These are phyloP conservation scores for Fusarium sp. DNA, from an alignment of 2,329 filamentous ascomycete species.

Conservation along the genomic window DNA sequence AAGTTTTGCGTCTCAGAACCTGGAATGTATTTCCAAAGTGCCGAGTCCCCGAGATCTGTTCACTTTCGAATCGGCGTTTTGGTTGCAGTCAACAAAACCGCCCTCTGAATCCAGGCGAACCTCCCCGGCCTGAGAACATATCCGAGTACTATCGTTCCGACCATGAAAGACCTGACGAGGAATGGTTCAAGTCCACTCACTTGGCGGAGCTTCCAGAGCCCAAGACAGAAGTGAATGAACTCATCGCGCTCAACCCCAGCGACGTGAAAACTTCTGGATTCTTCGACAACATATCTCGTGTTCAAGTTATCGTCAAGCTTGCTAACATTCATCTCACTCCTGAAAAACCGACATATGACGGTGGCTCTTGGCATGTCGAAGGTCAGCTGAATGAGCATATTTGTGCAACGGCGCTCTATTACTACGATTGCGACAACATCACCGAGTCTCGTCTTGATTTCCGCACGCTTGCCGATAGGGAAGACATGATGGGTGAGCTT, in stretches of 20 bases:
- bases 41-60: constrained; percentile 37
- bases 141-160: constrained; percentile 41
- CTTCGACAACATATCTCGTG: constrained; percentile 50
- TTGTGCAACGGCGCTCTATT: constrained; percentile 73
- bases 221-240: constrained; percentile 1
- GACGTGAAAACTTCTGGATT: constrained; percentile 50
- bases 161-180: constrained; percentile 43
- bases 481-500: constrained; percentile 48
- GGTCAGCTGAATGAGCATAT: constrained; percentile 75
- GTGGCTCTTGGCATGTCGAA: constrained; percentile 70
- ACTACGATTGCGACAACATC: constrained; percentile 74
- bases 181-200: constrained; percentile 53
- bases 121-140: constrained; percentile 32
- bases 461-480: constrained; percentile 57
- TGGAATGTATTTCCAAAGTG: constrained; percentile 38
- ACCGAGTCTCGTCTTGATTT: constrained; percentile 67
- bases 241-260: constrained; percentile 29
- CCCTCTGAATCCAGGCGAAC: constrained; percentile 47
- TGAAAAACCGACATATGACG: constrained; percentile 67
- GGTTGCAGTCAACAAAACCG: background rate
- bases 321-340: constrained; percentile 74
- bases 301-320: constrained; percentile 77
- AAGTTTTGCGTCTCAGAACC: constrained; percentile 47
- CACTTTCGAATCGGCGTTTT: background rate
- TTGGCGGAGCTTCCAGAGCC: constrained; percentile 21